Percentiles rank a stretch among this genome's conserved stretches.
These are phyloP conservation scores for Coemansia sp. DNA, from an alignment of 192 early-diverging fungal species.

Conservation along the genomic window DNA sequence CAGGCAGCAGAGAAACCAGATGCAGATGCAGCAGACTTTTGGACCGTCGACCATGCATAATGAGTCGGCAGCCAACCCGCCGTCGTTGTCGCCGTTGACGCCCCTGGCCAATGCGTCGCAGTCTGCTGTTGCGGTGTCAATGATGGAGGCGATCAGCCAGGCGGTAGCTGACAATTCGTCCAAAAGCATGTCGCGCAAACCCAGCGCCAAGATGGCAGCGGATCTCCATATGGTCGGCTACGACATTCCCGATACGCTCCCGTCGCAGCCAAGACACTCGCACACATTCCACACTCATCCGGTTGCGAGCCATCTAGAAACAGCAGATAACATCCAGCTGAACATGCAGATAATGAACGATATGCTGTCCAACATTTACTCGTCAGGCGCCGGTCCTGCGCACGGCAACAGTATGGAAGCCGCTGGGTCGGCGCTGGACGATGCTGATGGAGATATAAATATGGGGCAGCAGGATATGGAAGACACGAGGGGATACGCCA, in stretches of 20 bases:
- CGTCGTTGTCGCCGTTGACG: background rate
- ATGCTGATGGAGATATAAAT: background rate
- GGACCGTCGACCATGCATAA: background rate
- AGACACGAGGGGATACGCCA: slow-evolving; percentile 1
- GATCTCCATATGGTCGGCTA: background rate
- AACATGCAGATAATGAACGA: slow-evolving; percentile 48
- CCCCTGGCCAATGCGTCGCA: background rate
- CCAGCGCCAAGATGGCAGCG: background rate
- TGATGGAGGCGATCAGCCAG: slow-evolving; percentile 25
- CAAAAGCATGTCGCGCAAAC: background rate
- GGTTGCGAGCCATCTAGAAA: background rate
- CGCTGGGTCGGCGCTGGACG: background rate
- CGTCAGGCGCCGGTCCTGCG: background rate
- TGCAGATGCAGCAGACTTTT: slow-evolving; percentile 8
- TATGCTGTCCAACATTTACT: slow-evolving; percentile 28
- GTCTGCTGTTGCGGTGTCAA: slow-evolving; percentile 11
- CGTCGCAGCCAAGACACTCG: background rate
- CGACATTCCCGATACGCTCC: background rate
- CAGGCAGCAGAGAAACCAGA: background rate
- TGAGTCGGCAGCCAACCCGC: background rate
- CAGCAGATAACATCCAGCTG: slow-evolving; percentile 20
- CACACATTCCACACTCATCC: background rate
- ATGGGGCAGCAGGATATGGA: background rate
- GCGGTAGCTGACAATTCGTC: slow-evolving; percentile 4
- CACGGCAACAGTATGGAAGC: background rate